Percentiles rank a stretch among this genome's conserved stretches.
phyloP scores from a whole-genome alignment of 176 grass and related monocot species.

The Panicum miliaceum region DNA sequence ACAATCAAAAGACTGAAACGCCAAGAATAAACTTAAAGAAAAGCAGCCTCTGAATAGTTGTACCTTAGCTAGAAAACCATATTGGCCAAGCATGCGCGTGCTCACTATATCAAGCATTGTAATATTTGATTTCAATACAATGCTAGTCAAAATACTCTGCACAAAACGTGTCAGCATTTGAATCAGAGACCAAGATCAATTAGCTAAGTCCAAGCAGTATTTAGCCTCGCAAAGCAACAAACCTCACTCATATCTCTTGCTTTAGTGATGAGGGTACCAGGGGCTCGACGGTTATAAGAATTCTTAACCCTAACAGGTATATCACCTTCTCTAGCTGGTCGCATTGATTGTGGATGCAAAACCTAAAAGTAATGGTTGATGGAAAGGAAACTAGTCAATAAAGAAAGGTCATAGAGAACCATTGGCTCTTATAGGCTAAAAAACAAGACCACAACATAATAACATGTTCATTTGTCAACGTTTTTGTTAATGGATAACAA shows the following conservation, averaged over 20 bases:
- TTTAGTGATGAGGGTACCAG: slow-evolving; percentile 95
- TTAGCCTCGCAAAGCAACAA: slow-evolving; percentile 25
- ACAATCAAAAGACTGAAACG: background rate
- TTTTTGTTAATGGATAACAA: slow-evolving; percentile 6
- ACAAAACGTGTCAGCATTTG: background rate
- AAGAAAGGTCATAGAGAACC: slow-evolving; percentile 15
- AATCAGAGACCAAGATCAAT: slow-evolving; percentile 28
- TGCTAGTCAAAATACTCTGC: slow-evolving; percentile 86
- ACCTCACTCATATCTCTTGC: slow-evolving; percentile 94
- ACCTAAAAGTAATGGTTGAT: slow-evolving; percentile 52
- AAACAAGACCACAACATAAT: background rate
- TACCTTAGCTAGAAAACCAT: slow-evolving; percentile 96
- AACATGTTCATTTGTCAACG: background rate
- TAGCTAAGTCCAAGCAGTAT: slow-evolving; percentile 10
- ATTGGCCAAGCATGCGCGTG: slow-evolving; percentile 95
- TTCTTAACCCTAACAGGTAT: slow-evolving; percentile 98
- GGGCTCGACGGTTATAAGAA: slow-evolving; percentile 87
- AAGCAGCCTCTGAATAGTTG: background rate
- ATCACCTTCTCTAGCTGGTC: slow-evolving; percentile 85
- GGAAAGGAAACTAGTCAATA: slow-evolving; percentile 2
- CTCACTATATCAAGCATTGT: slow-evolving; percentile 97
- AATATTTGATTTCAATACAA: slow-evolving; percentile 97
- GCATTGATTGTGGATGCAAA: slow-evolving; percentile 98
- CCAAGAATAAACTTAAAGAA: background rate
- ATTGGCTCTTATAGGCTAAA: background rate